Evolutionary conservation across 495 filamentous ascomycete species (phyloP).

Genomic region (Lichenothelia convexa): DNA sequence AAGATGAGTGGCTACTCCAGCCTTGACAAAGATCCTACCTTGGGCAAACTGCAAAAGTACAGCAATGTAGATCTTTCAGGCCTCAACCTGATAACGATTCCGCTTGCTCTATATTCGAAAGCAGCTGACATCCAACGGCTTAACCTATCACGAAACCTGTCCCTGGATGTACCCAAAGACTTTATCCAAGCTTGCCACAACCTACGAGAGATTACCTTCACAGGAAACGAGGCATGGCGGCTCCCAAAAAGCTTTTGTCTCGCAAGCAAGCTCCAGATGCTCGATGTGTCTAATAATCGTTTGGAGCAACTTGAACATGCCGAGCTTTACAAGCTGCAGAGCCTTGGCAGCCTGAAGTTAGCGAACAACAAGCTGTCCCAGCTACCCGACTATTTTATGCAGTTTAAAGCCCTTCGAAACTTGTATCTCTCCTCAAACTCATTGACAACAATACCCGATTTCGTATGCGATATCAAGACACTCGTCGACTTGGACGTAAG

Average conservation of each 20-base stretch:
- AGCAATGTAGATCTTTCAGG: slow-evolving; percentile 84
- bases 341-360: slow-evolving; percentile 78
- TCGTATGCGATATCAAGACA: slow-evolving; percentile 62
- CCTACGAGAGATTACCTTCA: slow-evolving; percentile 85
- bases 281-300: slow-evolving; percentile 90
- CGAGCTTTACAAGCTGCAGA: slow-evolving; percentile 46
- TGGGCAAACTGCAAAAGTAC: slow-evolving; percentile 67
- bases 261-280: slow-evolving; percentile 62
- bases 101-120: slow-evolving; percentile 81
- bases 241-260: slow-evolving; percentile 72
- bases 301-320: slow-evolving; percentile 74
- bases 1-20: slow-evolving; percentile 67
- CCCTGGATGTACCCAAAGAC: slow-evolving; percentile 83
- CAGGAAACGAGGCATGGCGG: slow-evolving; percentile 73
- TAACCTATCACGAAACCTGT: slow-evolving; percentile 80
- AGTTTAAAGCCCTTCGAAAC: slow-evolving; percentile 56
- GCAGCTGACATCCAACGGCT: slow-evolving; percentile 84
- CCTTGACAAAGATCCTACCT: slow-evolving; percentile 53
- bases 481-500: slow-evolving; percentile 90
- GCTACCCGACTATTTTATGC: slow-evolving; percentile 63
- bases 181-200: slow-evolving; percentile 89
- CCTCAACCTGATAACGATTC: slow-evolving; percentile 87
- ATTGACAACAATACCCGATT: slow-evolving; percentile 64
- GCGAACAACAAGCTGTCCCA: slow-evolving; percentile 73
- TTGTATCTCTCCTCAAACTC: slow-evolving; percentile 87